Evolutionary conservation across 2,329 filamentous ascomycete genomes (phyloP).

Genomic region (Fusarium penzigii): DNA sequence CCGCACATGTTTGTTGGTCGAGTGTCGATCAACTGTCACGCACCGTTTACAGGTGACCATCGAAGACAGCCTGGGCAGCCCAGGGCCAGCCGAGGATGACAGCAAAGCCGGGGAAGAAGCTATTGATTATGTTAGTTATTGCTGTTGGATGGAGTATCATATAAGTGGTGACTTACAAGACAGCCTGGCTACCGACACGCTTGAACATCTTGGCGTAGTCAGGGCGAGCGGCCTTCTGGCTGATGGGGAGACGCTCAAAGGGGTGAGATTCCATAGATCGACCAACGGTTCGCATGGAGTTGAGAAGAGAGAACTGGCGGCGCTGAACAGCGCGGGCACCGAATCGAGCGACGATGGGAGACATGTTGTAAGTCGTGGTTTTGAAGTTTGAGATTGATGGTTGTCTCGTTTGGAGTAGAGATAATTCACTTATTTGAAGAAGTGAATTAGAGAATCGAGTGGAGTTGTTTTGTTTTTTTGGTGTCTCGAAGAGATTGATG

Average conservation of each 20-base stretch:
- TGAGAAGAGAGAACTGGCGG: slow-evolving; percentile 38
- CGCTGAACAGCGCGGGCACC: slow-evolving; percentile 31
- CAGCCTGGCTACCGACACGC: slow-evolving; percentile 33
- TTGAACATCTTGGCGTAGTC: slow-evolving; percentile 36
- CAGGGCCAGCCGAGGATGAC: slow-evolving; percentile 39
- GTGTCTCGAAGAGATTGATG: not conserved
- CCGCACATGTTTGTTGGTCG: slow-evolving; percentile 2
- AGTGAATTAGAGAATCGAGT: slow-evolving; percentile 2
- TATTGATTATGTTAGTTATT: slow-evolving; percentile 20
- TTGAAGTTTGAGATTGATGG: slow-evolving; percentile 17
- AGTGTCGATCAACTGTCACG: slow-evolving; percentile 1
- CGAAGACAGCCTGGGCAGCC: slow-evolving; percentile 29
- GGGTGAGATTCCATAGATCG: slow-evolving; percentile 39
- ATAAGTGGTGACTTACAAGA: slow-evolving; percentile 32
- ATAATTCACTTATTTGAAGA: not conserved
- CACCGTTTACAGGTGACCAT: slow-evolving; percentile 33
- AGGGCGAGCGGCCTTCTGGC: slow-evolving; percentile 28
- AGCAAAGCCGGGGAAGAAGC: slow-evolving; percentile 37
- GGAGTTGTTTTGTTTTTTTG: slow-evolving; percentile 1
- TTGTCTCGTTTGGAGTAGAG: not conserved
- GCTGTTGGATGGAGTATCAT: not conserved
- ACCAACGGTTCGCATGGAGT: slow-evolving; percentile 33
- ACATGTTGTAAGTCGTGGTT: slow-evolving; percentile 28
- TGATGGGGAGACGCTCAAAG: slow-evolving; percentile 35
- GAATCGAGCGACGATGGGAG: slow-evolving; percentile 31